A percentile compares a stretch with the other conserved stretches of the same genome.
phyloP scores from a whole-genome alignment of 208 protist genomes.

The Hexamita inflata region DNA sequence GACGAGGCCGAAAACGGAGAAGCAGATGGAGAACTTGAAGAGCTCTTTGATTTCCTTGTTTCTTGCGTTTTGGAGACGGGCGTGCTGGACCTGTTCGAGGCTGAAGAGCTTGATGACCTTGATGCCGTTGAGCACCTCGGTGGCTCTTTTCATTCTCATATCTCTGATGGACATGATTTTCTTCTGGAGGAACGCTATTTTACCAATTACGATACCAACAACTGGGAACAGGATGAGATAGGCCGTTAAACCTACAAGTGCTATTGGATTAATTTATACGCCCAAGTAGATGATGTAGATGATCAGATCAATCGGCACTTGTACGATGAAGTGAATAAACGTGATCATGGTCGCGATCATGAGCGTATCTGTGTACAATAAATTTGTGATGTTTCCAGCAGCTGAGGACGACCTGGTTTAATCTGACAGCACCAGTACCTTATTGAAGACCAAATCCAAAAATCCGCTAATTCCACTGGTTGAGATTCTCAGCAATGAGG shows the following conservation, averaged over 20 bases:
- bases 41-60: conserved; percentile 24
- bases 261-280: conserved; percentile 37
- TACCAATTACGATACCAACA: conserved; percentile 26
- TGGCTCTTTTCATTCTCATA: conserved; percentile 44
- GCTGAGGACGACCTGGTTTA: neutral
- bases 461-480: neutral
- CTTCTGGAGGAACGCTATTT: conserved; percentile 11
- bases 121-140: conserved; percentile 53
- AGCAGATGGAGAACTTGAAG: neutral
- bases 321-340: conserved; percentile 37
- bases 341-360: conserved; percentile 33
- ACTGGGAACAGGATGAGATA: conserved; percentile 48
- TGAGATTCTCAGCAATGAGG: no score
- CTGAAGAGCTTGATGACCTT: conserved; percentile 54
- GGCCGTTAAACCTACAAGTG: conserved; percentile 45
- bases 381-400: conserved; percentile 53
- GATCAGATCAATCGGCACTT: conserved; percentile 45
- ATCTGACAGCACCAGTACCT: conserved; percentile 3
- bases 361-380: conserved; percentile 43
- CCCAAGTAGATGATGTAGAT: conserved; percentile 44
- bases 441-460: neutral
- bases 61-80: conserved; percentile 30
- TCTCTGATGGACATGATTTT: conserved; percentile 37
- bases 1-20: neutral
- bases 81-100: conserved; percentile 48